Evolutionary conservation across 345 rosid species (phyloP).

Genomic region (Iberis pinnata): DNA sequence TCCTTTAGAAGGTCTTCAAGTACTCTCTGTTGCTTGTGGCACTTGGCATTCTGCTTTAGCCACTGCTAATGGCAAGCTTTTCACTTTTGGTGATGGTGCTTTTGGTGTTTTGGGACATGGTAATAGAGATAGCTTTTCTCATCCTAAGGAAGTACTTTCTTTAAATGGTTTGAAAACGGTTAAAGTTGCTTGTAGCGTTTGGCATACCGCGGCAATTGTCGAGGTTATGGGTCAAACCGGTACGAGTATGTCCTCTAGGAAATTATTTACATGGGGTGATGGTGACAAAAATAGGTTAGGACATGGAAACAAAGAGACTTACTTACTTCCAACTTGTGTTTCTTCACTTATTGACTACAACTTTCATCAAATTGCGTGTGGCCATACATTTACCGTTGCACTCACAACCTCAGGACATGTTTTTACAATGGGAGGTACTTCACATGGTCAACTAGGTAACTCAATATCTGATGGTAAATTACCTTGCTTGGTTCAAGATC

Average conservation of each 20-base stretch:
- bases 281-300: slow-evolving; percentile 87
- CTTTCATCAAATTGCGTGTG: slow-evolving; percentile 83
- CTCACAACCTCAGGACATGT: slow-evolving; percentile 95
- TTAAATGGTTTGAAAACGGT: slow-evolving; percentile 63
- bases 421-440: slow-evolving; percentile 75
- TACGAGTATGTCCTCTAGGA: slow-evolving; percentile 43
- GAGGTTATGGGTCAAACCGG: slow-evolving; percentile 65
- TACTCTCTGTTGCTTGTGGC: slow-evolving; percentile 79
- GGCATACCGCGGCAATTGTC: slow-evolving; percentile 98
- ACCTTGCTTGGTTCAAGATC: slow-evolving; percentile 78
- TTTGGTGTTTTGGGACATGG: slow-evolving; percentile 93
- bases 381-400: slow-evolving; percentile 73
- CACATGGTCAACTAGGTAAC: slow-evolving; percentile 75
- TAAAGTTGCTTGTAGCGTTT: slow-evolving; percentile 88
- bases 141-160: slow-evolving; percentile 72
- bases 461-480: slow-evolving; percentile 58
- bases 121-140: slow-evolving; percentile 56
- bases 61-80: slow-evolving; percentile 77
- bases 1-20: slow-evolving; percentile 83
- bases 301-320: slow-evolving; percentile 81
- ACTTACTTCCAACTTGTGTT: slow-evolving; percentile 75
- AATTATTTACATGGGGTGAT: slow-evolving; percentile 96
- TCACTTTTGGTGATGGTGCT: slow-evolving; percentile 90
- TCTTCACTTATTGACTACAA: slow-evolving; percentile 84
- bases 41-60: slow-evolving; percentile 90